Evolutionary conservation across 768 basidiomycete species (phyloP).

Genomic region (Suillus subalutaceus): DNA sequence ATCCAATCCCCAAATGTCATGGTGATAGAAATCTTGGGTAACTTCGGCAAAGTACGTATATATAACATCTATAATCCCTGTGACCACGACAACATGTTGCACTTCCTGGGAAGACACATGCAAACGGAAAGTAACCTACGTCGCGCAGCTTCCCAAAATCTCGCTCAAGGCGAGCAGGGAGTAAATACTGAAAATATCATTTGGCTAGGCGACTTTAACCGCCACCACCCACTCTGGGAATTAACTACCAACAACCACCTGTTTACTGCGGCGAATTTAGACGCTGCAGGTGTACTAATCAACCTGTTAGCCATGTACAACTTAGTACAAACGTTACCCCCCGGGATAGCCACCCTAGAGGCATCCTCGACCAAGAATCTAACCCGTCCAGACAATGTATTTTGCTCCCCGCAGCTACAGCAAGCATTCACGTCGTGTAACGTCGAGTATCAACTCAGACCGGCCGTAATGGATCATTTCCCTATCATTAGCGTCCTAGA

Average conservation of each 20-base stretch:
- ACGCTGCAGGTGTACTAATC: neutral
- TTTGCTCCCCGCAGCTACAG: neutral
- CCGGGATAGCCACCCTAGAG: neutral
- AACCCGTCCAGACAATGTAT: fast-evolving
- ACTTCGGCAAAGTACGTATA: too few species aligned
- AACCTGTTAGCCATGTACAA: fast-evolving
- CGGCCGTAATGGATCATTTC: neutral
- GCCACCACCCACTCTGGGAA: neutral
- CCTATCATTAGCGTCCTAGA: too few species aligned
- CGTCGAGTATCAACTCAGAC: neutral
- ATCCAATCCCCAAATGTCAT: too few species aligned
- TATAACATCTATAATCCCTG: too few species aligned
- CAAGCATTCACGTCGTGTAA: neutral
- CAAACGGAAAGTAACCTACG: too few species aligned
- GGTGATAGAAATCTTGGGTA: too few species aligned
- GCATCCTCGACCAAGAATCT: neutral
- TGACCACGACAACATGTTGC: too few species aligned
- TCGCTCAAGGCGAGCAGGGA: neutral
- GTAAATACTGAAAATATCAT: neutral
- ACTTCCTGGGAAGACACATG: too few species aligned
- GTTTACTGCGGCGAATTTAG: neutral
- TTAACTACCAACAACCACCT: neutral
- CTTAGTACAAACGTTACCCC: neutral
- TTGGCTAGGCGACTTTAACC: neutral
- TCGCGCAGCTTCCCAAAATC: too few species aligned